Evolutionary conservation across 257 asterid genomes (phyloP), one percentile per base, ranked within the genome.

Genomic region (Solanum paucissectum): DNA sequence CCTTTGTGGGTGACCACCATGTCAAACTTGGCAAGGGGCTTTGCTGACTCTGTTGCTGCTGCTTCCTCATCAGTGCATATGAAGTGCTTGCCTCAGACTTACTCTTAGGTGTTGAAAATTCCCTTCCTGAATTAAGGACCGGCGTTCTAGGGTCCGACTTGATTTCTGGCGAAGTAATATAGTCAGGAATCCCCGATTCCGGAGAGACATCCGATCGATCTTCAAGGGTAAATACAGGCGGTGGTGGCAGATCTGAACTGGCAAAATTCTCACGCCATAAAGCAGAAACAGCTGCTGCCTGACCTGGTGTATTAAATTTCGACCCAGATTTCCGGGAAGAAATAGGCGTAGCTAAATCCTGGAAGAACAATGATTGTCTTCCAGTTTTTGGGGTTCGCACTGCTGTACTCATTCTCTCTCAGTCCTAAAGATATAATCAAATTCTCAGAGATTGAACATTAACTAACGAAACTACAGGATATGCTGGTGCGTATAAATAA

Each of bases 281-380:
- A 44, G 99, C 98, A 3, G 98, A 96, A 74, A 97, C 99, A 23
- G 99, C 98, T 4, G 98, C 99, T 42, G 97, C 98, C 90, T 97
- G 99, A 49, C 98, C 99, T 0, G 98, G 94, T 52, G 96, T 96
- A 0, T 95, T 38, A 86, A 92, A 94, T 87, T 94, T 97, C 2
- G 94, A 96, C 23, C 95, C 94, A 6, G 98, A 90, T 60, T 94
- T 94, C 49, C 94, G 90, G 12, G 98, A 92, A 27, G 99, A 90
- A 21, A 96, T 92, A 0, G 99, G 99, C 1, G 99, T 90, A 14
- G 98, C 95, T 90, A 97, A 92, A 91, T 96, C 99, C 87, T 95
- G 98, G 90, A 92, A 97, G 88, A 97, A 95, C 86, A 92, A 73
- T 25, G 98, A 96, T 49, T 96, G 98, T 90, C 98, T 92, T 89